Conservation (phyloP, 208 protist species). For the Polymyxa betae region DNA sequence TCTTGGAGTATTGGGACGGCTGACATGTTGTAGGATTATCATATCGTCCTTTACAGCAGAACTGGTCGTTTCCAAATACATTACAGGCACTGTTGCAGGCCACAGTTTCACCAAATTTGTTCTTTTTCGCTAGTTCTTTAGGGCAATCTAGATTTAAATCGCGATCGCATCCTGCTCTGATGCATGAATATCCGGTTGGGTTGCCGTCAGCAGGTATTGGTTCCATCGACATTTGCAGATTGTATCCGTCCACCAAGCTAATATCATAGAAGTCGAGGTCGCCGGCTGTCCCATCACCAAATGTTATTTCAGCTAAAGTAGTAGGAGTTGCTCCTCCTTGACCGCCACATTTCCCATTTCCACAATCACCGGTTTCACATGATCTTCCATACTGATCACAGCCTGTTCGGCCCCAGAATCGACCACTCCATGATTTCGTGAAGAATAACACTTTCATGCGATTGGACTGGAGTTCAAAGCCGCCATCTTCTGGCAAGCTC, state of each 20-base stretch:
- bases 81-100: conserved; percentile 51
- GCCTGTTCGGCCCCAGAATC: conserved; percentile 20
- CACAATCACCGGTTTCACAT: conserved; percentile 37
- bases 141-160: conserved; percentile 18
- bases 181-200: background rate
- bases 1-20: conserved; percentile 18
- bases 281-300: background rate
- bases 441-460: background rate
- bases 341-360: background rate
- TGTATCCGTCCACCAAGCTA: conserved; percentile 38
- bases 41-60: conserved; percentile 8
- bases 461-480: background rate
- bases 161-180: conserved; percentile 16
- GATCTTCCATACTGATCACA: background rate
- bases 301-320: conserved; percentile 39
- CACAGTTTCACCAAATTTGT: background rate
- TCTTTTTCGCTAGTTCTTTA: background rate
- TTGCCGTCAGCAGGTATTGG: background rate
- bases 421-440: background rate
- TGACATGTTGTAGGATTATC: background rate
- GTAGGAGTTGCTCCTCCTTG: background rate
- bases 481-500: background rate
- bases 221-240: conserved; percentile 38
- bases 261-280: conserved; percentile 51
- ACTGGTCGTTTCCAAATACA: background rate